A percentile compares a stretch with the other conserved stretches of the same genome.
Conservation (phyloP, 1,284 basidiomycete species). For the Calocybe gambosa region DNA sequence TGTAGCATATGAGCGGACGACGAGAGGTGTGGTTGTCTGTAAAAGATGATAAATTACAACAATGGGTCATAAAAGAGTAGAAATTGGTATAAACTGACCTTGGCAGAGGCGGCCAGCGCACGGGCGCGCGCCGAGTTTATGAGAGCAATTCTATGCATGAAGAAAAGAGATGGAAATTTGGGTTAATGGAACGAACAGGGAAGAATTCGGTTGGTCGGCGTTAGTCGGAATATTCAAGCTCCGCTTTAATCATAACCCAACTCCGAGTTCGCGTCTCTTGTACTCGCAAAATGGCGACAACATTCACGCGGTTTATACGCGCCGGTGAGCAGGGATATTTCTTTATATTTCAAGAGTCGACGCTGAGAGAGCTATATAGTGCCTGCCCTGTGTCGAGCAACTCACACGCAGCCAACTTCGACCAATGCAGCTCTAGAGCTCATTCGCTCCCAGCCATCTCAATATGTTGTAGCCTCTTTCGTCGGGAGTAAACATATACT, state of each 20-base stretch:
- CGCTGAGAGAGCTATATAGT: conserved; percentile 5
- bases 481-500: conserved; percentile 86
- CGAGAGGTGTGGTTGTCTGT: conserved; percentile 46
- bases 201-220: conserved; percentile 39
- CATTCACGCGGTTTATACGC: conserved; percentile 21
- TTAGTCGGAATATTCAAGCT: conserved; percentile 39
- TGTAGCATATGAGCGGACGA: conserved; percentile 87
- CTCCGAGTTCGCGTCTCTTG: background rate
- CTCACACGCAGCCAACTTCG: conserved; percentile 27
- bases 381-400: conserved; percentile 19
- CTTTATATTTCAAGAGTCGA: background rate
- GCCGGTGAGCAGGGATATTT: conserved; percentile 21
- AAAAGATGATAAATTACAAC: conserved; percentile 22
- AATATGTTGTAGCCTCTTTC: conserved; percentile 89
- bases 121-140: conserved; percentile 76
- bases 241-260: conserved; percentile 28
- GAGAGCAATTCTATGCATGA: conserved; percentile 86
- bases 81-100: conserved; percentile 42
- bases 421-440: conserved; percentile 53
- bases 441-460: conserved; percentile 74
- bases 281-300: conserved; percentile 18
- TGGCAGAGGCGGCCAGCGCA: conserved; percentile 59
- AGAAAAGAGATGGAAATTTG: conserved; percentile 38
- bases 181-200: conserved; percentile 31
- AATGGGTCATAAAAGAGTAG: conserved; percentile 15